A percentile compares a stretch with the other conserved stretches of the same genome.
These are phyloP conservation scores for Rozella allomycis DNA, from an alignment of 371 early-diverging fungal species.

Conservation along the genomic window DNA sequence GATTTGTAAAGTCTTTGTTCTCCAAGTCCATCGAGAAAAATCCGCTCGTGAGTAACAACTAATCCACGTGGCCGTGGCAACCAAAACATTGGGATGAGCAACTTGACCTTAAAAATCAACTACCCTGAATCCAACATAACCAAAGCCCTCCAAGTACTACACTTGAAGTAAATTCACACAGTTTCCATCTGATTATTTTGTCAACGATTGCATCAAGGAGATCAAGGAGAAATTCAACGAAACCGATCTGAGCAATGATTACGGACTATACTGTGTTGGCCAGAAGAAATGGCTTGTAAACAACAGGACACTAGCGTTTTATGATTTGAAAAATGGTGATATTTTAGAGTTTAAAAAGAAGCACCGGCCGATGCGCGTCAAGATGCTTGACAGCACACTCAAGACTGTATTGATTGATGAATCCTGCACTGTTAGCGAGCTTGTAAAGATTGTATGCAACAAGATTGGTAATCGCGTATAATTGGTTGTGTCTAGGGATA, in stretches of 20 bases:
- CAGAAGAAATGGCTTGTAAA: slow-evolving; percentile 20
- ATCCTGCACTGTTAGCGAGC: slow-evolving; percentile 8
- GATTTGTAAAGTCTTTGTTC: too few species aligned
- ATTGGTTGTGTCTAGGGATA: slow-evolving; percentile 7
- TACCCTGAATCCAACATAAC: too few species aligned
- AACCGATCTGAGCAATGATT: slow-evolving; percentile 17
- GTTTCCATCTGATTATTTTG: too few species aligned
- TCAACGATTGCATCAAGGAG: slow-evolving; percentile 13
- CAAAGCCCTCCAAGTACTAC: too few species aligned
- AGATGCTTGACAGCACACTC: slow-evolving; percentile 19
- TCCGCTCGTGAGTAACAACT: too few species aligned
- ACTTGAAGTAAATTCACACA: too few species aligned
- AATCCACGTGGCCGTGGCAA: too few species aligned
- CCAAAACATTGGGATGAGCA: too few species aligned
- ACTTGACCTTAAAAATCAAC: too few species aligned
- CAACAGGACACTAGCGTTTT: slow-evolving; percentile 20
- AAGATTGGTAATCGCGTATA: slow-evolving; percentile 13
- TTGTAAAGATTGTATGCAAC: slow-evolving; percentile 22
- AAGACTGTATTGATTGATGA: slow-evolving; percentile 31
- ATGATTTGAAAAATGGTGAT: slow-evolving; percentile 25
- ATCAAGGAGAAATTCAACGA: slow-evolving; percentile 20
- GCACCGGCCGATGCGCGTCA: slow-evolving; percentile 20
- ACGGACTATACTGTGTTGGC: slow-evolving; percentile 21
- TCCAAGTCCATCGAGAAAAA: too few species aligned
- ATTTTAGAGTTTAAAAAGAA: slow-evolving; percentile 27